Percentiles rank a stretch among this genome's conserved stretches.
Conservation (phyloP, 106 monocot species). For the Allium sativum region DNA sequence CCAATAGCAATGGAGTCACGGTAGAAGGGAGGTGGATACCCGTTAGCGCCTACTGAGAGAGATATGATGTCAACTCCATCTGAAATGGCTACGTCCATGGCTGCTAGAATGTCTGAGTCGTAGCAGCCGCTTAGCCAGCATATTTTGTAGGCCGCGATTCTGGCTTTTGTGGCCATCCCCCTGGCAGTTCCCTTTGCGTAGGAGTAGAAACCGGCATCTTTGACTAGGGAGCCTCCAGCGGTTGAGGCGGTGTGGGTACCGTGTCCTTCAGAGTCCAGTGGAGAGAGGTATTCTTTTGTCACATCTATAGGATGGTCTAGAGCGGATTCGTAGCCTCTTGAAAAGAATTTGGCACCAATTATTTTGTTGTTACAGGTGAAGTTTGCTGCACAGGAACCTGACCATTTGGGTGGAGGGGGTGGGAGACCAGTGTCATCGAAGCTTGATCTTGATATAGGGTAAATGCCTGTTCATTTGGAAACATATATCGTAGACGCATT, state of each 20-base stretch:
- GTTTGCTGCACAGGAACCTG: constrained; percentile 22
- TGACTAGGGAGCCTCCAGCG: constrained; percentile 52
- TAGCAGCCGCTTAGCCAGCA: constrained; percentile 72
- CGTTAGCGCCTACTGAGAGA: constrained; percentile 59
- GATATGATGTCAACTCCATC: constrained; percentile 89
- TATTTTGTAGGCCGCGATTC: constrained; percentile 83
- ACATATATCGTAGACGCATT: too few species aligned
- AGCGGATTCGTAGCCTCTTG: constrained; percentile 44
- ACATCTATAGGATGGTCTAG: constrained; percentile 36
- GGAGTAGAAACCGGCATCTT: constrained; percentile 32
- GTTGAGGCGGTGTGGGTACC: constrained; percentile 85
- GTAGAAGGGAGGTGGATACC: constrained; percentile 36
- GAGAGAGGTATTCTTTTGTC: constrained; percentile 47
- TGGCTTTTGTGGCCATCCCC: constrained; percentile 68
- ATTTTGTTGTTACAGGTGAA: constrained; percentile 49
- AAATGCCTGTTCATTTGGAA: constrained; percentile 11
- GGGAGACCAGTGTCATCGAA: constrained; percentile 42
- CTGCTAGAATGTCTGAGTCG: constrained; percentile 78
- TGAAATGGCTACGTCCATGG: constrained; percentile 59
- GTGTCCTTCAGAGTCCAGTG: constrained; percentile 77
- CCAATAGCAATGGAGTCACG: constrained; percentile 65
- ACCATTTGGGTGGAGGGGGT: constrained; percentile 20
- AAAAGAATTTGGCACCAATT: constrained; percentile 54
- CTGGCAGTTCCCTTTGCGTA: constrained; percentile 56
- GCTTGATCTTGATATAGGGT: constrained; percentile 23